phyloP scores from a whole-genome alignment of 2,329 filamentous ascomycete species.

The Aspergillus carbonarius region DNA sequence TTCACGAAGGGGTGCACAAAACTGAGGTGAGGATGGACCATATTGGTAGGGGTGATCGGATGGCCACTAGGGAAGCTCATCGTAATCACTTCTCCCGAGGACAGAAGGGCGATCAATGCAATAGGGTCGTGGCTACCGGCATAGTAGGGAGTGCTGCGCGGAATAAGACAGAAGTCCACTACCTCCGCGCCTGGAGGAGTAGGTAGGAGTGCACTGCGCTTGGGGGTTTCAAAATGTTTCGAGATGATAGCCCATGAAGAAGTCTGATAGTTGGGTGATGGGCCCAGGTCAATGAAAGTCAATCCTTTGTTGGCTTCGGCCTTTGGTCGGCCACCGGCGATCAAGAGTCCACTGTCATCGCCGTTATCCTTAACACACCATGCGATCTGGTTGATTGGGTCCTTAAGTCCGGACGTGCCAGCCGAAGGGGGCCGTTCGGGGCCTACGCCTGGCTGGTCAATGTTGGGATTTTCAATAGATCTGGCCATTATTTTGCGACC shows the following conservation, averaged over 20 bases:
- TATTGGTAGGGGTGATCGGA: slow-evolving; percentile 87
- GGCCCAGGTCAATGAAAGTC: slow-evolving; percentile 84
- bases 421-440: slow-evolving; percentile 43
- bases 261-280: slow-evolving; percentile 86
- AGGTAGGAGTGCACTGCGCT: slow-evolving; percentile 67
- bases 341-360: slow-evolving; percentile 84
- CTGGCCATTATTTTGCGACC: slow-evolving; percentile 79
- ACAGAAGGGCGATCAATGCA: slow-evolving; percentile 73
- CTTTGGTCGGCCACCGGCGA: slow-evolving; percentile 75
- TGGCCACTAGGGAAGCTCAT: slow-evolving; percentile 90
- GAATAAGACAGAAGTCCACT: slow-evolving; percentile 77
- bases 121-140: slow-evolving; percentile 87
- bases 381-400: slow-evolving; percentile 73
- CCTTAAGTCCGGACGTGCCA: slow-evolving; percentile 59
- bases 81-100: slow-evolving; percentile 85
- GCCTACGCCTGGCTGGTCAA: slow-evolving; percentile 64
- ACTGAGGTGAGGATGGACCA: slow-evolving; percentile 81
- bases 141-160: slow-evolving; percentile 80
- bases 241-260: slow-evolving; percentile 82
- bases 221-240: slow-evolving; percentile 75
- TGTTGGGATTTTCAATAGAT: slow-evolving; percentile 70
- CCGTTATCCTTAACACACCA: slow-evolving; percentile 96
- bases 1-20: slow-evolving; percentile 89
- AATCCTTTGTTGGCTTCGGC: slow-evolving; percentile 71
- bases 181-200: slow-evolving; percentile 77